phyloP scores from a whole-genome alignment of 1,284 basidiomycete genomes.

The Porogramme epimiltina region DNA sequence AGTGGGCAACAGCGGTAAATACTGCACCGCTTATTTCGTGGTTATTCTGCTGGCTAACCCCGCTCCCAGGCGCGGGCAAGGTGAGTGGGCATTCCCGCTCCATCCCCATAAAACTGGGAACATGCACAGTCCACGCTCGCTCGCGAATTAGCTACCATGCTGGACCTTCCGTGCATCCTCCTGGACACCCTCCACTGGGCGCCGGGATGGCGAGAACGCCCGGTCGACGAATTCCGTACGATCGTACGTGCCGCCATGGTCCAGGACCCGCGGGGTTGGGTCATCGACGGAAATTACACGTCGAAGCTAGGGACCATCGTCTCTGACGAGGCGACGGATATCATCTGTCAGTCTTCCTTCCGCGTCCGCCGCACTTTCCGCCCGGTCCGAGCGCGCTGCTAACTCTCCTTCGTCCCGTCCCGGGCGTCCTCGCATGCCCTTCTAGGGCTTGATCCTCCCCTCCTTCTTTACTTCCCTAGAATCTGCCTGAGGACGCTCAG shows the following conservation, averaged over 20 bases:
- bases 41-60: not conserved
- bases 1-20: conserved; percentile 56
- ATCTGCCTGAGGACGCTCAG: conserved; percentile 51
- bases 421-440: not conserved
- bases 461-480: conserved; percentile 58
- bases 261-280: conserved; percentile 24
- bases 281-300: conserved; percentile 32
- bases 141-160: conserved; percentile 42
- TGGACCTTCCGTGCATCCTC: conserved; percentile 34
- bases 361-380: not conserved
- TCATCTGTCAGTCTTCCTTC: conserved; percentile 51
- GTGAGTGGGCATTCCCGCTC: conserved; percentile 9
- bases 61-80: conserved; percentile 10
- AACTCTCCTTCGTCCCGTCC: not conserved
- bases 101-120: not conserved
- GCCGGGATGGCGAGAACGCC: conserved; percentile 25
- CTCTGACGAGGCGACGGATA: conserved; percentile 49
- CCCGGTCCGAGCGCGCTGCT: not conserved
- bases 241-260: conserved; percentile 22
- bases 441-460: conserved; percentile 66
- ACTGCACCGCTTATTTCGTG: not conserved
- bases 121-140: conserved; percentile 49
- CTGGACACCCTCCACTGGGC: conserved; percentile 29
- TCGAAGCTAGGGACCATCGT: conserved; percentile 29
- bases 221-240: conserved; percentile 22